Evolutionary conservation across 208 protist genomes (phyloP), one percentile per base, ranked within the genome.

Genomic region (Leishmania mexicana): DNA sequence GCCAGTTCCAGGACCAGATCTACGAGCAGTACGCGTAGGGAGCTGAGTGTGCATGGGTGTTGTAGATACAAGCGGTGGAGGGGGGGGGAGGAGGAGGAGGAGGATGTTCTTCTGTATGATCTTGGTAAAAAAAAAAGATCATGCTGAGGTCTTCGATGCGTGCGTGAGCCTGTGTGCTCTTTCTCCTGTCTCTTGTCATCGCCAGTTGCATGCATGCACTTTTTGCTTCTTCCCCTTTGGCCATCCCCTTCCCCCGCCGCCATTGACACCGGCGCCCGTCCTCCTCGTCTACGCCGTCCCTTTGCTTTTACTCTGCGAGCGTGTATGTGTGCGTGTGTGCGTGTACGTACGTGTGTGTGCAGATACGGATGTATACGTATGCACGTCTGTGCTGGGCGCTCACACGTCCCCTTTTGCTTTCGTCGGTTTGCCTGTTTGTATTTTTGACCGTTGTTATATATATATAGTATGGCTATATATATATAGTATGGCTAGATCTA

Each of bases 1-100:
- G 92, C 78, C 73, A 65, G 42, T 90, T 95, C 77, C 94, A 97
- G 83, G 88, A 94, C 62, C 65, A 73, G 57, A 74, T 97, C n/a
- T 94, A 92, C 83, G 47, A 40, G 10, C 84, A 90, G 80, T 96
- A 93, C 80, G 68, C 57, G 21, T 82, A 81, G 8, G 28, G 60
- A 38, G 8, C 40, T 62, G 51, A 40, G 35, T 38, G 35, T 24
- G 73, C 24, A 28, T 62, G 51, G 45, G 47, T 28, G 8, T 6
- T 17, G n/a, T 10, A 21, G 47, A 31, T 15, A 47, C 1, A 21
- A 24, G 38, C 15, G 5, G 38, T 35, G 31, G 31, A 35, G 31
- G 31, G 31, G 31, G 31, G 31, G 0, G 31, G 31, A 35, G 31
- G 31, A 35, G 31, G 31, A 35, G 31, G 31, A 4, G 17, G 51